Percentiles rank a stretch among this genome's conserved stretches.
Evolutionary conservation across 2,329 filamentous ascomycete genomes (phyloP).

Genomic region (Fusarium setosum): DNA sequence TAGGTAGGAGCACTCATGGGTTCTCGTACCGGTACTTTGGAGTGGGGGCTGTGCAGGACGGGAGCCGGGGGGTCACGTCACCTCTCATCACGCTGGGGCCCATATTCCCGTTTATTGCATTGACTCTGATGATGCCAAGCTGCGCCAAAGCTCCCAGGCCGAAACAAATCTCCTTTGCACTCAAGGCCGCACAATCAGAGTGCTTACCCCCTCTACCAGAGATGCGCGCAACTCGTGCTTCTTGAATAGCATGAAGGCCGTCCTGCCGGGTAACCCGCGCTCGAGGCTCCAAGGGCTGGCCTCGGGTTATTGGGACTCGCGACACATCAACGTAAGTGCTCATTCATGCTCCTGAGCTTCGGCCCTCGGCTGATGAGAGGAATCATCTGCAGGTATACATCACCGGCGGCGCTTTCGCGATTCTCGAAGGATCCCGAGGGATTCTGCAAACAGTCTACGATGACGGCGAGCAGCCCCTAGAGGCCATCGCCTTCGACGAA

Average conservation of each 20-base stretch:
- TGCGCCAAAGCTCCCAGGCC: slow-evolving; percentile 9
- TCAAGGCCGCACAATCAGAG: slow-evolving; percentile 12
- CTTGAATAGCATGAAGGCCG: slow-evolving; percentile 74
- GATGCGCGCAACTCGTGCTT: slow-evolving; percentile 36
- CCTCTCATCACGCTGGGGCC: slow-evolving; percentile 20
- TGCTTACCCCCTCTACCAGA: slow-evolving; percentile 16
- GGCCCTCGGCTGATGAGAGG: slow-evolving; percentile 14
- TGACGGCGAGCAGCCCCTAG: slow-evolving; percentile 75
- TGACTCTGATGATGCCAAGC: slow-evolving; percentile 24
- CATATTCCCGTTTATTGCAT: slow-evolving; percentile 31
- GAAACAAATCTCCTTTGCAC: slow-evolving; percentile 9
- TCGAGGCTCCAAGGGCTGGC: slow-evolving; percentile 81
- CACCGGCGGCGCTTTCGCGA: slow-evolving; percentile 86
- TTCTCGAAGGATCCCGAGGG: slow-evolving; percentile 79
- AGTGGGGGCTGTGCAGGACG: slow-evolving; percentile 1
- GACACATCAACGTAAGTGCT: slow-evolving; percentile 75
- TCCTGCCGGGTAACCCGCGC: slow-evolving; percentile 83
- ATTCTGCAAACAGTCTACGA: slow-evolving; percentile 93
- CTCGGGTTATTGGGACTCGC: slow-evolving; percentile 78
- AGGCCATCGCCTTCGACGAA: slow-evolving; percentile 85
- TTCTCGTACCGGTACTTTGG: slow-evolving; percentile 8
- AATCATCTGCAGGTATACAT: slow-evolving; percentile 77
- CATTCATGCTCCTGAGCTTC: not conserved
- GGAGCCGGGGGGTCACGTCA: slow-evolving; percentile 32
- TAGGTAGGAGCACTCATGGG: slow-evolving; percentile 18